Evolutionary conservation across 768 basidiomycete genomes (phyloP).

Genomic region (Rhizopogon vulgaris): DNA sequence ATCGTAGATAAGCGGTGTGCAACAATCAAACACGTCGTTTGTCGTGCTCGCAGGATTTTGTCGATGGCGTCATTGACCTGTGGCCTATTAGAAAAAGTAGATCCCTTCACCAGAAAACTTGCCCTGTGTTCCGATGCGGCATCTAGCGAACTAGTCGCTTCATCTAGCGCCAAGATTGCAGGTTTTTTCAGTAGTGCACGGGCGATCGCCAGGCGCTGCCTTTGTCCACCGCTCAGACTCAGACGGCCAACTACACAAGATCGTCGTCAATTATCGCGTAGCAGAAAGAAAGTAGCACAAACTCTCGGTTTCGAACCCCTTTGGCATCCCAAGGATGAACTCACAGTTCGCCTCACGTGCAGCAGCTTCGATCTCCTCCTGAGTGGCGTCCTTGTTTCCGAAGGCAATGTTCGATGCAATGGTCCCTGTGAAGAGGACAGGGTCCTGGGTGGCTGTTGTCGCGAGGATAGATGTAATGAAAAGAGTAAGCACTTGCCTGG

Average conservation of each 20-base stretch:
- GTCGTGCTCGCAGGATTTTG: conserved; percentile 69
- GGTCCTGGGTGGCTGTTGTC: conserved; percentile 40
- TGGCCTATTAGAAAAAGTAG: neutral
- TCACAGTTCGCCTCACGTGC: conserved; percentile 93
- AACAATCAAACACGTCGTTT: conserved; percentile 85
- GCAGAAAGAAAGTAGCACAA: conserved; percentile 20
- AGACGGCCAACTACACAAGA: conserved; percentile 25
- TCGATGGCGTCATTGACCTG: conserved; percentile 89
- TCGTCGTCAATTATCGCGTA: conserved; percentile 24
- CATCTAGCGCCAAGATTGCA: conserved; percentile 80
- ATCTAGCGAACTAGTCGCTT: conserved; percentile 85
- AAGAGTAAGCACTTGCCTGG: conserved; percentile 38
- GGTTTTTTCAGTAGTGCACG: conserved; percentile 88
- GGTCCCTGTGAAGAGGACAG: conserved; percentile 85
- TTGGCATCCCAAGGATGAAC: conserved; percentile 91
- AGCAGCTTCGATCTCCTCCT: conserved; percentile 81
- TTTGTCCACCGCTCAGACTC: conserved; percentile 56
- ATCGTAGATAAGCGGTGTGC: conserved; percentile 89
- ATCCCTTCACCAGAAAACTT: conserved; percentile 3
- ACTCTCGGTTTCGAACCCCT: conserved; percentile 93
- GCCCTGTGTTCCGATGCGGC: conserved; percentile 84
- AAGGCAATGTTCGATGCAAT: conserved; percentile 95
- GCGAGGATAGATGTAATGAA: neutral
- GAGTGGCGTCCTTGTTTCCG: conserved; percentile 67
- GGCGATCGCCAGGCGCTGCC: conserved; percentile 77